Evolutionary conservation across 2,329 filamentous ascomycete species (phyloP), one percentile per base, ranked within the genome.

Genomic region (Arthrobotrys entomopaga): DNA sequence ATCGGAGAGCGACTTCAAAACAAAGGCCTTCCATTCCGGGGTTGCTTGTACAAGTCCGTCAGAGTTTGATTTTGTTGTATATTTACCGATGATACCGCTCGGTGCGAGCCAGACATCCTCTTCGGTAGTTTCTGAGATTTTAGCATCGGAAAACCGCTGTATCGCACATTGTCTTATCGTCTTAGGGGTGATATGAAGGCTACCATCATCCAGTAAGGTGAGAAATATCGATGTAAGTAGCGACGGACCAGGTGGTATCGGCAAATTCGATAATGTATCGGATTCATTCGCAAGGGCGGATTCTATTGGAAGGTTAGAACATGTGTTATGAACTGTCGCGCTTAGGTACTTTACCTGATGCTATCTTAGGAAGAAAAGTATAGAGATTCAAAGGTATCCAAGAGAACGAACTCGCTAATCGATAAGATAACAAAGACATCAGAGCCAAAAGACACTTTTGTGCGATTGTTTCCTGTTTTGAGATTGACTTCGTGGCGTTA

Each of bases 321-420:
- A 11, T 38, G 42, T 38, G 49, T 54, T 19, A 4, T 16, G 11
- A 40, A 34, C 0, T 19, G 3, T 34, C 29, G 7, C 29, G 10
- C 29, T 8, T 5, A 34, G 29, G 29, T 15, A 22, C 4, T 13
- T 11, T 63, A 56, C 43, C 57, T 5, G 53, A 49, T 13, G 53
- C 11, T 20, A 53, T 20, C 26, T 50, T 67, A 8, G 64, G 52
- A 13, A 75, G 42, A 29, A 75, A 75, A 24, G 60, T 75, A 58
- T 57, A 65, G 34, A 75, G 59, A 42, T 75, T 75, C 40, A 75
- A 49, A 24, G 70, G 70, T 5, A 69, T 57, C 70, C 70, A 75
- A 15, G 57, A 64, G 42, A 67, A 67, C 1, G 63, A 67, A 29
- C 42, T 67, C 10, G 70, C 70, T 24, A 75, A 34, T 26, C 58